These are phyloP conservation scores for Thymus mandschuricus DNA, from an alignment of 257 asterid species.

Conservation along the genomic window DNA sequence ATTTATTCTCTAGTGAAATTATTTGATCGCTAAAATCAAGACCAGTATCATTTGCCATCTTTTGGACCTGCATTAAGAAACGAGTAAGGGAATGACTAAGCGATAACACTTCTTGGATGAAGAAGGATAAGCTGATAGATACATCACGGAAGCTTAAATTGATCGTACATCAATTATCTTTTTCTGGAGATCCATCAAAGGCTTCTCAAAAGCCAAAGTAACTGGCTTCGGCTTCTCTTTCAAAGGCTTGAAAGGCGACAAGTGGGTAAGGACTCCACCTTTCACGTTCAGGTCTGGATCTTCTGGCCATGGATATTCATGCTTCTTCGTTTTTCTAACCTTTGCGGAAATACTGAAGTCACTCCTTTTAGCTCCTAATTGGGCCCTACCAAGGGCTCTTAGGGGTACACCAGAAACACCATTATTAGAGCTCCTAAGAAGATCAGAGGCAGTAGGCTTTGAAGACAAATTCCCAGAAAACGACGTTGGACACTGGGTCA, in stretches of 20 bases:
- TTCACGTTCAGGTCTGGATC: conserved; percentile 77
- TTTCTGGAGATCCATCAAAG: conserved; percentile 77
- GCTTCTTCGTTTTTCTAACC: conserved; percentile 62
- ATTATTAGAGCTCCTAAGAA: conserved; percentile 71
- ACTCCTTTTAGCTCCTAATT: conserved; percentile 54
- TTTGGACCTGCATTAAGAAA: conserved; percentile 65
- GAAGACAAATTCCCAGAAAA: conserved; percentile 61
- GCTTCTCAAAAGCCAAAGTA: conserved; percentile 85
- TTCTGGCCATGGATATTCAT: conserved; percentile 75
- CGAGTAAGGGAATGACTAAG: conserved; percentile 12
- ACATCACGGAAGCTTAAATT: not conserved
- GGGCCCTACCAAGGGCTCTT: conserved; percentile 64
- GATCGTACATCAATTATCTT: conserved; percentile 70
- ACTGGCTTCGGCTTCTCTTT: conserved; percentile 96
- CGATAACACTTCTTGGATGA: not conserved
- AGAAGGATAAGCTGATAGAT: not conserved
- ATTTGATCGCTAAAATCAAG: conserved; percentile 81
- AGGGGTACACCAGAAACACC: conserved; percentile 69
- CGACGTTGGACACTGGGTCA: conserved; percentile 57
- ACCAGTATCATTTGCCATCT: conserved; percentile 90
- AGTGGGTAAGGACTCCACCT: conserved; percentile 84
- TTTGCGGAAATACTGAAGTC: conserved; percentile 55
- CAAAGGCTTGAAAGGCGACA: conserved; percentile 89
- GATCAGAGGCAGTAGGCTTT: conserved; percentile 67
- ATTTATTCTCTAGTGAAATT: conserved; percentile 68